Conservation (phyloP, 1,284 basidiomycete species). For the Marasmius oreades region DNA sequence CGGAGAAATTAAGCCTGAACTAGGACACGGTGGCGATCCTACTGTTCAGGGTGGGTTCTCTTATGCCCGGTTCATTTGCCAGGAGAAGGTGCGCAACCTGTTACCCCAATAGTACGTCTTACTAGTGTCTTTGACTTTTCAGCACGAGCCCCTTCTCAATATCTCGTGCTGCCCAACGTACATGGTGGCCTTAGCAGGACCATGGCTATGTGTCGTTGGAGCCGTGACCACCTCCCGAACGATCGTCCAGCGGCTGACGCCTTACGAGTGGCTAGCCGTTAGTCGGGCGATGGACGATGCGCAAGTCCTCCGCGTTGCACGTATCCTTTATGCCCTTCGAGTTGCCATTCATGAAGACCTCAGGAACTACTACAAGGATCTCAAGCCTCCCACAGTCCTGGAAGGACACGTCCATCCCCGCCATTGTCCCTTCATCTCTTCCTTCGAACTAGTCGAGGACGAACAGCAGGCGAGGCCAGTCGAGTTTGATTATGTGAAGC, state of each 20-base stretch:
- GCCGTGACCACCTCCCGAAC: not conserved
- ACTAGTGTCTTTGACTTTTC: not conserved
- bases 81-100: not conserved
- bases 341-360: not conserved
- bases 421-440: not conserved
- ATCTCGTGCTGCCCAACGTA: not conserved
- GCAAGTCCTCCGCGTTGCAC: not conserved
- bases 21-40: not conserved
- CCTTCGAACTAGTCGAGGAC: not conserved
- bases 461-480: not conserved
- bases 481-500: not conserved
- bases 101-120: not conserved
- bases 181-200: not conserved
- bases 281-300: not conserved
- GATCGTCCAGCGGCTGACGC: not conserved
- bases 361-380: not conserved
- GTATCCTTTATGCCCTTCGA: not conserved
- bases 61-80: not conserved
- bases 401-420: not conserved
- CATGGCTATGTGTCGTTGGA: not conserved
- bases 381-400: not conserved
- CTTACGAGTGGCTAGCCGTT: not conserved
- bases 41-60: not conserved
- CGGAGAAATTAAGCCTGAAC: not conserved
- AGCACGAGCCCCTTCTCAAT: not conserved